Evolutionary conservation across 768 basidiomycete genomes (phyloP), one percentile per base, ranked within the genome.

Genomic region (Hygrocybe punicea): DNA sequence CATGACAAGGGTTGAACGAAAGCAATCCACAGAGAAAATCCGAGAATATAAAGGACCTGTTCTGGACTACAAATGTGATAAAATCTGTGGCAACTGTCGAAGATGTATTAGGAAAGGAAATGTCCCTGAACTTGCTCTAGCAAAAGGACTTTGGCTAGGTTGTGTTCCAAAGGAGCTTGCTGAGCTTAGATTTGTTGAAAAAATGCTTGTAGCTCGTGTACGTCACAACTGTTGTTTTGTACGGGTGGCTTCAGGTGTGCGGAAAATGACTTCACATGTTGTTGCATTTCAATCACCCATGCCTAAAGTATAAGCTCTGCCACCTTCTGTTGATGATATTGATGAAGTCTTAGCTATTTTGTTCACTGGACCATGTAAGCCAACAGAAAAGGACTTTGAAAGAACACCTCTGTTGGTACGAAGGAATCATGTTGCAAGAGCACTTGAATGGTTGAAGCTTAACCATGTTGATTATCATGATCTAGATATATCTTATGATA

Each of bases 141-240:
- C 66, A 0, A 73, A 70, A 56, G 68, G 69, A 1, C 53, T 72
- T 6, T 74, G 72, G 71, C 6, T 75, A 8, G 73, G 73, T 9
- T 59, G 68, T 17, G 63, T 72, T 6, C 73, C 69, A 8, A 1
- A 23, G 2, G 65, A 56, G 21, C 55, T 75, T 2, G 23, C 56
- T 17, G 46, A 59, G 6, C 61, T 75, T 2, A 58, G 40, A 1
- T 72, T 60, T 51, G 58, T 57, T 1, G 73, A 76, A 53, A 63
- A 66, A 42, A 24, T 70, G 24, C 44, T 70, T 10, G 53, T 70
- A 2, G 58, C 65, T 13, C 23, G 56, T 24, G 56, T 63, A 54
- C 14, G 68, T 2, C 68, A 67, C 25, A 73, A 68, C 25, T 21
- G 53, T 9, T 73, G 67, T 55, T 57, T 73, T 11, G 63, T 73